phyloP scores from a whole-genome alignment of 2,329 filamentous ascomycete species.

The Colletotrichum lini region DNA sequence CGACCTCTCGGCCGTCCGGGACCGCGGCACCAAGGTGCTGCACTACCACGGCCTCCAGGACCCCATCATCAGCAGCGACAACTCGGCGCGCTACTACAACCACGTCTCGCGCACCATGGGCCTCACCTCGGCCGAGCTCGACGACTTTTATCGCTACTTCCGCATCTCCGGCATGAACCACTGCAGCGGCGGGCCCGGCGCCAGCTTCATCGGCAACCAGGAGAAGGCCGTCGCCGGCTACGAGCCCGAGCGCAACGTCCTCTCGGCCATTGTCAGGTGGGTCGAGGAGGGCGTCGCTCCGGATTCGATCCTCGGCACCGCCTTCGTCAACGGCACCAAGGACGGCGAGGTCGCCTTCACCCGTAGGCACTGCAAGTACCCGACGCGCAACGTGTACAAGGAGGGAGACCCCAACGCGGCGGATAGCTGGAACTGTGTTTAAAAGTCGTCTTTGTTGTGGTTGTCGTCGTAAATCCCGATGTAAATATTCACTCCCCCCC shows the following conservation, averaged over 20 bases:
- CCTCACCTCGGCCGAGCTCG: slow-evolving; percentile 51
- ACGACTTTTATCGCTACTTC: slow-evolving; percentile 53
- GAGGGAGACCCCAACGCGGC: slow-evolving; percentile 36
- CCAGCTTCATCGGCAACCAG: slow-evolving; percentile 48
- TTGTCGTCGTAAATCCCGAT: too few relatives aligned
- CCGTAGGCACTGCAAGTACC: slow-evolving; percentile 54
- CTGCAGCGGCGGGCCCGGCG: slow-evolving; percentile 50
- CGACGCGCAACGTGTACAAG: slow-evolving; percentile 51
- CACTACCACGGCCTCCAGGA: slow-evolving; percentile 64
- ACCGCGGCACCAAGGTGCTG: slow-evolving; percentile 60
- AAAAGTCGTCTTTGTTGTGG: too few relatives aligned
- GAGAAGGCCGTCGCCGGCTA: slow-evolving; percentile 44
- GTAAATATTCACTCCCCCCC: too few relatives aligned
- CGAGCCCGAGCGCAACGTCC: slow-evolving; percentile 49
- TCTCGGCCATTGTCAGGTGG: slow-evolving; percentile 48
- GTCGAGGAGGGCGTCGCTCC: slow-evolving; percentile 51
- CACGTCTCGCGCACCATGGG: slow-evolving; percentile 61
- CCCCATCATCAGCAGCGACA: slow-evolving; percentile 59
- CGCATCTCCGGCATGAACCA: slow-evolving; percentile 52
- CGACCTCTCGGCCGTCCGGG: slow-evolving; percentile 55
- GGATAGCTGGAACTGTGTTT: slow-evolving; percentile 43
- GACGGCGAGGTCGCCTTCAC: slow-evolving; percentile 48
- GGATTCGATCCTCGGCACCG: slow-evolving; percentile 52
- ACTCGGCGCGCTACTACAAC: slow-evolving; percentile 64
- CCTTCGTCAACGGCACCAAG: slow-evolving; percentile 48